Evolutionary conservation across 2,329 filamentous ascomycete species (phyloP).

Genomic region (Diplocarpon rosae): DNA sequence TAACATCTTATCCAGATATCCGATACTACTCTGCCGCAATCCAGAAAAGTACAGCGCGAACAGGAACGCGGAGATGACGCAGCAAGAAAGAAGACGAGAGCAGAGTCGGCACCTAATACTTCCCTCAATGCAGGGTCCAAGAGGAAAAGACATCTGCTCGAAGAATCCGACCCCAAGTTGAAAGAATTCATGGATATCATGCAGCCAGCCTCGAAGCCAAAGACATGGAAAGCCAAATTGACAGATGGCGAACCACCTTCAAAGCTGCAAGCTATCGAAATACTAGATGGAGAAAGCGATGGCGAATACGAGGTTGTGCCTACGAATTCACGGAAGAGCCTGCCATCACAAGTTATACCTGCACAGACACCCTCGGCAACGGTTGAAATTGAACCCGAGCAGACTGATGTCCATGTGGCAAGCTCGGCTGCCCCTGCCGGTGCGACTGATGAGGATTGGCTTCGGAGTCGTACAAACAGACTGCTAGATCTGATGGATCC

Average conservation of each 20-base stretch:
- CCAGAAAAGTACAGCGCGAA: conserved; percentile 30
- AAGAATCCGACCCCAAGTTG: conserved; percentile 64
- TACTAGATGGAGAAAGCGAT: conserved; percentile 51
- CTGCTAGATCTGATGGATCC: conserved; percentile 69
- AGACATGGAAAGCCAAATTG: conserved; percentile 47
- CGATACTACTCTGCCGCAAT: conserved; percentile 28
- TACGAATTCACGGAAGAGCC: conserved; percentile 34
- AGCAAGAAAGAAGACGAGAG: conserved; percentile 13
- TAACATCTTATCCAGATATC: conserved; percentile 24
- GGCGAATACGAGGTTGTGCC: conserved; percentile 64
- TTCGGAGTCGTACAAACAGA: conserved; percentile 78
- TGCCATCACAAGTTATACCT: conserved; percentile 5
- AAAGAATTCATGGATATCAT: conserved; percentile 80
- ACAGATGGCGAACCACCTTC: conserved; percentile 32
- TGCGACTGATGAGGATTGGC: conserved; percentile 64
- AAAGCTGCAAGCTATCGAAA: conserved; percentile 32
- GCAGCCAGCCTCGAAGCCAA: conserved; percentile 54
- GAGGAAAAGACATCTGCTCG: conserved; percentile 50
- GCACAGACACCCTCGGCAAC: conserved; percentile 1
- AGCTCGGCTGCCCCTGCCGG: conserved; percentile 8
- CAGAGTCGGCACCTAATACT: conserved; percentile 21
- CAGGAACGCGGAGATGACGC: conserved; percentile 23
- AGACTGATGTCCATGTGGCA: conserved; percentile 17
- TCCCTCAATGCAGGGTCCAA: conserved; percentile 39
- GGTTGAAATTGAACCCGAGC: conserved; percentile 8